Evolutionary conservation across 176 grass and related monocot genomes (phyloP).

Genomic region (Oryza meyeriana): DNA sequence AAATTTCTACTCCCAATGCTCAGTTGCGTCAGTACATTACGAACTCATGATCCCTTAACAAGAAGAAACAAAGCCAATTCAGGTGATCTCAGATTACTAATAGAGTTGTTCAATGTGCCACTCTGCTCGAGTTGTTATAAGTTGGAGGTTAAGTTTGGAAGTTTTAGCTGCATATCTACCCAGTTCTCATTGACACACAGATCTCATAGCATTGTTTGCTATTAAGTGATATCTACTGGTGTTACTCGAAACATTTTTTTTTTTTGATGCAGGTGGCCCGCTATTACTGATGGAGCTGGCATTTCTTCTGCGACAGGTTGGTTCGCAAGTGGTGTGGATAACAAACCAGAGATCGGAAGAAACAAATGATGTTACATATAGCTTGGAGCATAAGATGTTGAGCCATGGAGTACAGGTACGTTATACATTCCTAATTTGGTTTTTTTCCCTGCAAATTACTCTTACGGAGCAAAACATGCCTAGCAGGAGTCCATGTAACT

Average conservation of each 20-base stretch:
- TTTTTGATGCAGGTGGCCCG: conserved; percentile 68
- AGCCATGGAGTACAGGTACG: conserved; percentile 76
- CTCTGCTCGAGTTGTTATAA: conserved; percentile 1
- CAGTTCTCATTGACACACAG: neutral
- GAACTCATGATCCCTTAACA: neutral
- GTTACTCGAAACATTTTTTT: neutral
- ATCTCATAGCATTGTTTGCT: neutral
- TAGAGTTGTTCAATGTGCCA: neutral
- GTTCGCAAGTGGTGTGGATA: conserved; percentile 78
- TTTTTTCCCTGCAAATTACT: conserved; percentile 8
- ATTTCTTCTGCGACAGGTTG: conserved; percentile 74
- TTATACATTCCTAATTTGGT: neutral
- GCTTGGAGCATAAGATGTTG: conserved; percentile 91
- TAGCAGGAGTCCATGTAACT: neutral
- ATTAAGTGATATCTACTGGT: neutral
- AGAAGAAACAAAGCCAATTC: neutral
- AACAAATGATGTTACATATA: conserved; percentile 63
- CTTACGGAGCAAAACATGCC: neutral
- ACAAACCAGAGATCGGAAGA: conserved; percentile 79
- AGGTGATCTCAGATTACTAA: neutral
- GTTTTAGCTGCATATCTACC: neutral
- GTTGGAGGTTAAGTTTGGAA: neutral
- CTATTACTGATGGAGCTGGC: conserved; percentile 91
- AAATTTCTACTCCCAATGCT: conserved; percentile 4
- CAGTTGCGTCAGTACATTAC: too few relatives aligned